A percentile compares a stretch with the other conserved stretches of the same genome.
Evolutionary conservation across 768 basidiomycete genomes (phyloP).

Genomic region (Punctularia strigosozonata): DNA sequence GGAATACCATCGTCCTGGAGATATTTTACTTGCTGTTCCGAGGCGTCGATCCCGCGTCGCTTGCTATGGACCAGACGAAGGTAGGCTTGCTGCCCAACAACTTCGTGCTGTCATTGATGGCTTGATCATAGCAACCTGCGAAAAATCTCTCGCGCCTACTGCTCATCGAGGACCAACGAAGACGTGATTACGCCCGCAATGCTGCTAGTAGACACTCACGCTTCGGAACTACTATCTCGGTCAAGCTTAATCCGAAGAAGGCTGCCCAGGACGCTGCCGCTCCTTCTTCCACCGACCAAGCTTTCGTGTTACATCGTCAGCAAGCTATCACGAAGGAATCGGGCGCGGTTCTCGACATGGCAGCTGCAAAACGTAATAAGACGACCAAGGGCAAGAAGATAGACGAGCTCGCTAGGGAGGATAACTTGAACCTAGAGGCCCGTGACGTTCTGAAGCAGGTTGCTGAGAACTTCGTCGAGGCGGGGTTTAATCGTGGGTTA

Average conservation of each 20-base stretch:
- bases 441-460: conserved; percentile 52
- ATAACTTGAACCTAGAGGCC: conserved; percentile 58
- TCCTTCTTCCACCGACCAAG: conserved; percentile 24
- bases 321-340: conserved; percentile 64
- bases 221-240: conserved; percentile 90
- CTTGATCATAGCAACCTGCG: conserved; percentile 48
- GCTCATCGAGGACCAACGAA: conserved; percentile 58
- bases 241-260: conserved; percentile 56
- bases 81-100: conserved; percentile 22
- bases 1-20: conserved; percentile 87
- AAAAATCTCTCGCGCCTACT: conserved; percentile 67
- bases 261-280: conserved; percentile 11
- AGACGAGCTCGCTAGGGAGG: conserved; percentile 58
- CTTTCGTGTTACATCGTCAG: conserved; percentile 79
- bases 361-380: conserved; percentile 28
- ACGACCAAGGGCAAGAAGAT: conserved; percentile 47
- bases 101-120: conserved; percentile 3
- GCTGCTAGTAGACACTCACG: conserved; percentile 80
- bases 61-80: conserved; percentile 52
- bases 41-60: conserved; percentile 52
- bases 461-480: conserved; percentile 63
- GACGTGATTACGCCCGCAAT: conserved; percentile 38
- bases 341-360: conserved; percentile 58
- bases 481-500: conserved; percentile 80
- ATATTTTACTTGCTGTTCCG: conserved; percentile 87